Conservation (phyloP, 257 asterid genomes). For the Eustoma russellianum region DNA sequence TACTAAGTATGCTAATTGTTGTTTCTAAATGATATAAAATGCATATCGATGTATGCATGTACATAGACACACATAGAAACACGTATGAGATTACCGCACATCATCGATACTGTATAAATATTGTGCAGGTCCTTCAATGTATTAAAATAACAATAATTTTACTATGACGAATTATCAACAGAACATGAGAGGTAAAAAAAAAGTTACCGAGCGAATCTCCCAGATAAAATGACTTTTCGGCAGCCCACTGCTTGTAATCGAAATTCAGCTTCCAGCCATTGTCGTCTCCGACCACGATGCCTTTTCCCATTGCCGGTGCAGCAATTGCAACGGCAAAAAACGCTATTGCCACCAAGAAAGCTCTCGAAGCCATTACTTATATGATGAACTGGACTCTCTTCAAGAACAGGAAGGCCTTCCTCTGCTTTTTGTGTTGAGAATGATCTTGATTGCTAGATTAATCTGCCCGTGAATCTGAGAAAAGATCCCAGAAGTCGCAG, state of each 20-base stretch:
- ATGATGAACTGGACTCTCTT: too few species aligned
- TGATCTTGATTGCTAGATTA: too few species aligned
- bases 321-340: conserved; percentile 7
- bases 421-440: too few species aligned
- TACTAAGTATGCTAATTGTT: too few species aligned
- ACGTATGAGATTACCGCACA: too few species aligned
- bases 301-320: conserved; percentile 22
- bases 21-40: not conserved
- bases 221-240: conserved; percentile 24
- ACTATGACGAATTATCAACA: not conserved
- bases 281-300: conserved; percentile 31
- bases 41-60: not conserved
- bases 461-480: too few species aligned
- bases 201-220: conserved; percentile 31
- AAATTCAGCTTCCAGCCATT: conserved; percentile 28
- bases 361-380: conserved; percentile 19
- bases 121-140: not conserved
- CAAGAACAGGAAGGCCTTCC: too few species aligned
- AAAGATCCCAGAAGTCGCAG: too few species aligned
- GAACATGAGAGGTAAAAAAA: not conserved
- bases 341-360: conserved; percentile 19
- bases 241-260: conserved; percentile 31
- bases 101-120: too few species aligned
- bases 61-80: conserved; percentile 14
- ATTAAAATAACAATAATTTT: not conserved